Percentiles rank a stretch among this genome's conserved stretches.
Conservation (phyloP, 441 rosid species). For the Euphorbia corollata region DNA sequence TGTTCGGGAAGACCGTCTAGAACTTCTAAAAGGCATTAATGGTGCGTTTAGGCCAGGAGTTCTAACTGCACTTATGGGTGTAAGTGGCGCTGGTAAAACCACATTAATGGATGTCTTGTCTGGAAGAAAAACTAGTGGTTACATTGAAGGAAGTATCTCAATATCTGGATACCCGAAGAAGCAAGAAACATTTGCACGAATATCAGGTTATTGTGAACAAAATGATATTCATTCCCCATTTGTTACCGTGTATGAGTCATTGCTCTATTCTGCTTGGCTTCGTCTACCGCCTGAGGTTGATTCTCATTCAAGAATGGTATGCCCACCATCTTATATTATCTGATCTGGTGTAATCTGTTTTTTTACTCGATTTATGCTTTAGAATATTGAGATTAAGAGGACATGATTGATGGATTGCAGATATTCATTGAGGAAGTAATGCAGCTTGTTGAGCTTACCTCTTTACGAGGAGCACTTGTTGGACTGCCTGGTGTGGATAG, state of each 20-base stretch:
- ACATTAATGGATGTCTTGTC: constrained; percentile 70
- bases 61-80: constrained; percentile 62
- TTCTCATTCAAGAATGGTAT: constrained; percentile 43
- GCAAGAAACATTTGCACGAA: constrained; percentile 67
- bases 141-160: constrained; percentile 43
- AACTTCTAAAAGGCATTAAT: constrained; percentile 50
- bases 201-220: constrained; percentile 71
- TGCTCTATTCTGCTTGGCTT: constrained; percentile 66
- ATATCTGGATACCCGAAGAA: constrained; percentile 60
- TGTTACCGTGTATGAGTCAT: constrained; percentile 59
- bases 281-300: constrained; percentile 46
- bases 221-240: constrained; percentile 65
- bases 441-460: constrained; percentile 59
- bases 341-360: no score
- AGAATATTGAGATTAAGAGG: not conserved
- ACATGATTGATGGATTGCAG: constrained; percentile 26
- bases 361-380: not conserved
- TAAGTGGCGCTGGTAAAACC: constrained; percentile 75
- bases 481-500: constrained; percentile 61
- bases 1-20: constrained; percentile 39
- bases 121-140: constrained; percentile 72
- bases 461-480: constrained; percentile 50
- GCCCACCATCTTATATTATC: no score
- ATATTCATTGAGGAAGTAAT: constrained; percentile 62
- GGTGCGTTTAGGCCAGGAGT: constrained; percentile 71